Conservation (phyloP, 1,139 yeast genomes). For the Magnusiomyces fungicola region DNA sequence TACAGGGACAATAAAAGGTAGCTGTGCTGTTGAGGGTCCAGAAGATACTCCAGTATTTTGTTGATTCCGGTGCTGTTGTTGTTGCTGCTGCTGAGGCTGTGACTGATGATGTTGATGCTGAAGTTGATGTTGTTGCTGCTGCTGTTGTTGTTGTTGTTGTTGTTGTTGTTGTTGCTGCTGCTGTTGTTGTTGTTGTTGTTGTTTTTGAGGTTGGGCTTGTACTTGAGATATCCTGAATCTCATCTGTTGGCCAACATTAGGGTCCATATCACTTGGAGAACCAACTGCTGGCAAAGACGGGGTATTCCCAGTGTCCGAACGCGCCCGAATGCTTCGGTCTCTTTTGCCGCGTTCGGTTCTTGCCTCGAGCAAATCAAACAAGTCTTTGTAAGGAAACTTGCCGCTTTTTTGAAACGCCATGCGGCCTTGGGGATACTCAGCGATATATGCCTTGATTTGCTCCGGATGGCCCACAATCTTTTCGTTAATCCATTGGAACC, state of each 20-base stretch:
- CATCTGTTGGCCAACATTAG: too few species aligned
- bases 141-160: not conserved
- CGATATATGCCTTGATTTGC: not conserved
- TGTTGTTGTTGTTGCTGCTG: not conserved
- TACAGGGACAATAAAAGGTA: too few species aligned
- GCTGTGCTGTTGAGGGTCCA: not conserved
- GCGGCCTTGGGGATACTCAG: not conserved
- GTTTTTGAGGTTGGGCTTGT: too few species aligned
- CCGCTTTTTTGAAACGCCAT: conserved; percentile 1
- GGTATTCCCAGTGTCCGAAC: too few species aligned
- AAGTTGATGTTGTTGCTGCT: not conserved
- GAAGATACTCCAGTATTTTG: not conserved
- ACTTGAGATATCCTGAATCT: too few species aligned
- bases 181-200: too few species aligned
- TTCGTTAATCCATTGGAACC: not conserved
- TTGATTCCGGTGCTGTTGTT: not conserved
- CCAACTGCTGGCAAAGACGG: too few species aligned
- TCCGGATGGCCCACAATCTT: not conserved
- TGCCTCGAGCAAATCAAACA: not conserved
- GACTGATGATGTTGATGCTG: not conserved
- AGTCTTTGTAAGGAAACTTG: not conserved
- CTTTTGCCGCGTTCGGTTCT: too few species aligned
- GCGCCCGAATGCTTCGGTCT: too few species aligned
- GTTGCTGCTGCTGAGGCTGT: not conserved
- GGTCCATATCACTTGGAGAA: too few species aligned